Evolutionary conservation across 2,329 filamentous ascomycete genomes (phyloP), one percentile per base, ranked within the genome.

Genomic region (Fusarium albidum): DNA sequence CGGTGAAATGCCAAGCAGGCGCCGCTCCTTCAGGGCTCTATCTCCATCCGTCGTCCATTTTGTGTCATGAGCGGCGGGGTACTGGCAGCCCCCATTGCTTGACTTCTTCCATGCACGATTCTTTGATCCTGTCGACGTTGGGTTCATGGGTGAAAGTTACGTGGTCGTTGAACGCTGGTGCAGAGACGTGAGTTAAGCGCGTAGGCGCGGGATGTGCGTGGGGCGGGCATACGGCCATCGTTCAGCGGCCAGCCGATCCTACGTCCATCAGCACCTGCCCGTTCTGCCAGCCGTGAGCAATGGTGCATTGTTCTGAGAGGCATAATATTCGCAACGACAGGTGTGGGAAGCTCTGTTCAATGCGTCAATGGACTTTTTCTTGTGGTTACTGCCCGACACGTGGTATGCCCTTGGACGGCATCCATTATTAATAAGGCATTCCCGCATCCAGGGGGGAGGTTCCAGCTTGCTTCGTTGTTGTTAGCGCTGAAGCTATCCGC

Each of bases 11-110:
- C n/a, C n/a, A n/a, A n/a, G n/a, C n/a, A n/a, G n/a, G n/a, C n/a
- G n/a, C n/a, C n/a, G n/a, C n/a, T n/a, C n/a, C n/a, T n/a, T n/a
- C n/a, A n/a, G n/a, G n/a, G n/a, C n/a, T n/a, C n/a, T n/a, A n/a
- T n/a, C n/a, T n/a, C 14, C 55, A 46, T 35, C 15, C 21, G 21
- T n/a, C n/a, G 35, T 42, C 49, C 55, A 44, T 61, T 61, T 61
- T 45, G 57, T 47, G 54, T 41, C 44, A 45, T 38, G 41, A 29
- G 31, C 33, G 38, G 55, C 55, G 56, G 40, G 21, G 49, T 35
- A 21, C 32, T 49, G 15, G 32, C 34, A 55, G 55, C 37, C 49
- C 32, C 44, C 43, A 43, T 59, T 47, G 32, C 40, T 29, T 47
- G 27, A 25, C n/a, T 37, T 31, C 14, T 40, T 33, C 45, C 43